phyloP scores from a whole-genome alignment of 2,329 filamentous ascomycete genomes.

The Nigrospora osmanthi region DNA sequence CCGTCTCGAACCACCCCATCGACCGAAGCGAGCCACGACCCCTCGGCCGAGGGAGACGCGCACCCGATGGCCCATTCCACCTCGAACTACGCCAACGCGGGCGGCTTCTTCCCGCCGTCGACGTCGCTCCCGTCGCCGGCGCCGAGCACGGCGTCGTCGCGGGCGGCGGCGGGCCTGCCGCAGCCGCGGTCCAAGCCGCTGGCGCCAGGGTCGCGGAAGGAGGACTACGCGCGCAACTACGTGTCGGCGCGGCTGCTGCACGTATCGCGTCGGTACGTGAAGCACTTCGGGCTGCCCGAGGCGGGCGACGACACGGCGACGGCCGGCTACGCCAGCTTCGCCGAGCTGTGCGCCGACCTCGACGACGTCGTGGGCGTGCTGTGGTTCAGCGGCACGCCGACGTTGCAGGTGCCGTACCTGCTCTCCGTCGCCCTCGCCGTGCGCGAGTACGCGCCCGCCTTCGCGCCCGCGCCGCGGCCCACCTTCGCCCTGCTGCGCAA shows the following conservation, averaged over 20 bases:
- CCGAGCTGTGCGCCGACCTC: slow-evolving; percentile 65
- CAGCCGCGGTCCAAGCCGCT: slow-evolving; percentile 46
- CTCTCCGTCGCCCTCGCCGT: slow-evolving; percentile 70
- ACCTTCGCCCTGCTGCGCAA: slow-evolving; percentile 69
- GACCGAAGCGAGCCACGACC: too few species aligned
- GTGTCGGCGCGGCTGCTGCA: slow-evolving; percentile 44
- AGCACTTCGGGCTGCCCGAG: slow-evolving; percentile 43
- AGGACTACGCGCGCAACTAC: slow-evolving; percentile 51
- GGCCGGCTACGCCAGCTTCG: slow-evolving; percentile 51
- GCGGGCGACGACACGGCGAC: slow-evolving; percentile 38
- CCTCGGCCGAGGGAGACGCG: too few species aligned
- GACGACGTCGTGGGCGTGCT: slow-evolving; percentile 70
- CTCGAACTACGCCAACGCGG: slow-evolving; percentile 16
- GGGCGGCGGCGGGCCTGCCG: slow-evolving; percentile 35
- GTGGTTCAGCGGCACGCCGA: slow-evolving; percentile 80
- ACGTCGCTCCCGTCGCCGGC: slow-evolving; percentile 44
- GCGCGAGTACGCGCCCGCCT: slow-evolving; percentile 63
- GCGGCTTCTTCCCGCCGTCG: slow-evolving; percentile 43
- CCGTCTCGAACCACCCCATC: too few species aligned
- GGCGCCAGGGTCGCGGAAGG: slow-evolving; percentile 49
- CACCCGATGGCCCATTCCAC: too few species aligned
- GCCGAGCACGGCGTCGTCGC: slow-evolving; percentile 39
- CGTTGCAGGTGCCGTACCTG: slow-evolving; percentile 76
- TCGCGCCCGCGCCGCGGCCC: slow-evolving; percentile 57
- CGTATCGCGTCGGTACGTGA: slow-evolving; percentile 50